Evolutionary conservation across 2,329 filamentous ascomycete genomes (phyloP), one percentile per base, ranked within the genome.

Genomic region (Cadophora malorum): DNA sequence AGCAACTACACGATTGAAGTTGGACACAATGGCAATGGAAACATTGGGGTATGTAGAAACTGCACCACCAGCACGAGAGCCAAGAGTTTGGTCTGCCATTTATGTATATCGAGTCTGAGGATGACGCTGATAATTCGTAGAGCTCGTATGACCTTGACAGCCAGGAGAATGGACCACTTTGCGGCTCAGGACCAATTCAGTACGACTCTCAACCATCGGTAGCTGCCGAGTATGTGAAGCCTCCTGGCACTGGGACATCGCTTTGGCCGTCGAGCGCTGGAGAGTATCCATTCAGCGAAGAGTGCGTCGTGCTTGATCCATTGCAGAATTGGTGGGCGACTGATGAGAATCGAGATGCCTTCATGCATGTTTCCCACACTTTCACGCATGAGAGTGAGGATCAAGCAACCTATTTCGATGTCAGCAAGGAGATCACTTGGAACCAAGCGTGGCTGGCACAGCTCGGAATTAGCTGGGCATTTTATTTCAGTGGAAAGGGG

Each of bases 341-440:
- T 28, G 53, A 52, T 41, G 19, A 67, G 3, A 86, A 88, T 74
- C 79, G 81, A n/a, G 81, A 88, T 75, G 77, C 79, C 5, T 88
- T 86, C 74, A 83, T 81, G 14, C 83, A 86, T 61, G 78, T 89
- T 23, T 88, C 86, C 1, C 87, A 89, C 76, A 89, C 87, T 0
- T 89, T 88, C 76, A 85, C 85, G 2, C 87, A 89, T 70, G 78
- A 83, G 70, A 82, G 84, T 68, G 78, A 88, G 63, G 84, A 88
- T 74, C 87, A 88, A 66, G 84, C 86, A 8, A 88, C 86, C 1
- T 88, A 86, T 77, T 72, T 78, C 3, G 87, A 89, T 72, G 80
- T 85, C 0, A 75, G 76, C 67, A 85, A 84, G 69, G 87, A 89
- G 75, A 88, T 89, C 56, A 79, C 79, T 23, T 89, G 86, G 79